Conservation (phyloP, 352 stramenopile species). For the Phytophthora citrophthora region DNA sequence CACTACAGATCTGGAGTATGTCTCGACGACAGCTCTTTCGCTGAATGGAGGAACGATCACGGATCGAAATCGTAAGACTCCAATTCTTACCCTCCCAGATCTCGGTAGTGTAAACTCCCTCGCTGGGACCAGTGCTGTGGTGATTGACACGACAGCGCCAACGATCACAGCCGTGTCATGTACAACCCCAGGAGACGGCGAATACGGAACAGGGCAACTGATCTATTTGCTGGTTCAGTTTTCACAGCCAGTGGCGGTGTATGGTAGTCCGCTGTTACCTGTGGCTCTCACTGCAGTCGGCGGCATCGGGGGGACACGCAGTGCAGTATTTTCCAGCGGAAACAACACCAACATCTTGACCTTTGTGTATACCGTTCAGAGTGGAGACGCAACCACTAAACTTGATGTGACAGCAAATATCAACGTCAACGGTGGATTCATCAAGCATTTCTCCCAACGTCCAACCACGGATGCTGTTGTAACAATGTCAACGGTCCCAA, state of each 20-base stretch:
- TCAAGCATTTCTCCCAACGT: constrained; percentile 74
- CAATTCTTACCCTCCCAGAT: constrained; percentile 59
- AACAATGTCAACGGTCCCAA: constrained; percentile 50
- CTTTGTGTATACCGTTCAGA: constrained; percentile 77
- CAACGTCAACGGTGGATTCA: constrained; percentile 65
- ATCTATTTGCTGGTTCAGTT: constrained; percentile 69
- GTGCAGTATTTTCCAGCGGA: constrained; percentile 54
- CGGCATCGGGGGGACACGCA: constrained; percentile 35
- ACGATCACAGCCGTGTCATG: constrained; percentile 61
- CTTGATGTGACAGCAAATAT: constrained; percentile 66
- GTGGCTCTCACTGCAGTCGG: constrained; percentile 55
- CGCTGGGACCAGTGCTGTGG: constrained; percentile 53
- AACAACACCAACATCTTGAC: constrained; percentile 76
- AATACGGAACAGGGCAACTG: constrained; percentile 72
- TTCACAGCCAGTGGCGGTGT: constrained; percentile 67
- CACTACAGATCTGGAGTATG: constrained; percentile 66
- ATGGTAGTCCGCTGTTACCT: constrained; percentile 58
- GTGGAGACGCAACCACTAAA: constrained; percentile 48
- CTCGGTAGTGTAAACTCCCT: constrained; percentile 51
- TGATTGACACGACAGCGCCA: constrained; percentile 79
- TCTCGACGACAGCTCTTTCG: constrained; percentile 55
- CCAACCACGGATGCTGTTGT: constrained; percentile 65
- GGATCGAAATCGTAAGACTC: constrained; percentile 71
- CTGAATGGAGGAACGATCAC: constrained; percentile 63
- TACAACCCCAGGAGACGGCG: constrained; percentile 56